Evolutionary conservation across 495 filamentous ascomycete genomes (phyloP).

Genomic region (Xylaria curta): DNA sequence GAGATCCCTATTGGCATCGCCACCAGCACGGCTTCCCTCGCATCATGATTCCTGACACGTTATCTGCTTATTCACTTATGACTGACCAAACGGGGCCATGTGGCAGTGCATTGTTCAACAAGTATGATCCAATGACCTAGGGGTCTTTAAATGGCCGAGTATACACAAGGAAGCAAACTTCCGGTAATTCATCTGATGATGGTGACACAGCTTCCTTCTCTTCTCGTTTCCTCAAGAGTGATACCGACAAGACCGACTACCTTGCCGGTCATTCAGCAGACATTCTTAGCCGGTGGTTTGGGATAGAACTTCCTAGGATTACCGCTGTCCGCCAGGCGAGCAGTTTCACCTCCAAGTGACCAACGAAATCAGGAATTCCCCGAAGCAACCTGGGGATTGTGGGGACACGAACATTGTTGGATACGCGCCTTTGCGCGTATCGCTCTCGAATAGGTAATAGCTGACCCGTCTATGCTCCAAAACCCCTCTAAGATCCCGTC

Average conservation of each 20-base stretch:
- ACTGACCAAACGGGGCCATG: constrained; percentile 5
- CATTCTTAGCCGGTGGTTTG: constrained; percentile 15
- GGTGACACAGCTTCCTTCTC: neutral
- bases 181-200: neutral
- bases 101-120: constrained; percentile 5
- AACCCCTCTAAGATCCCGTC: constrained; percentile 9
- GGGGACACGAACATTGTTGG: constrained; percentile 11
- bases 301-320: constrained; percentile 10
- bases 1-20: constrained; percentile 14
- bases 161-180: constrained; percentile 12
- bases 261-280: neutral
- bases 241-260: constrained; percentile 16
- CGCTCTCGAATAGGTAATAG: constrained; percentile 18
- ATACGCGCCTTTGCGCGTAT: constrained; percentile 5
- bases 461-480: constrained; percentile 16
- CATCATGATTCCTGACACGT: constrained; percentile 2
- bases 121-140: neutral
- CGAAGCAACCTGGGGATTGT: constrained; percentile 21
- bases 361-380: constrained; percentile 15
- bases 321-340: constrained; percentile 28
- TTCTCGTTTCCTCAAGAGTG: constrained; percentile 3
- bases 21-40: neutral
- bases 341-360: constrained; percentile 25
- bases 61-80: constrained; percentile 12
- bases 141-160: neutral